Base-by-base conservation (phyloP, 768 basidiomycete genomes). In the Fomitopsis pulvina region DNA sequence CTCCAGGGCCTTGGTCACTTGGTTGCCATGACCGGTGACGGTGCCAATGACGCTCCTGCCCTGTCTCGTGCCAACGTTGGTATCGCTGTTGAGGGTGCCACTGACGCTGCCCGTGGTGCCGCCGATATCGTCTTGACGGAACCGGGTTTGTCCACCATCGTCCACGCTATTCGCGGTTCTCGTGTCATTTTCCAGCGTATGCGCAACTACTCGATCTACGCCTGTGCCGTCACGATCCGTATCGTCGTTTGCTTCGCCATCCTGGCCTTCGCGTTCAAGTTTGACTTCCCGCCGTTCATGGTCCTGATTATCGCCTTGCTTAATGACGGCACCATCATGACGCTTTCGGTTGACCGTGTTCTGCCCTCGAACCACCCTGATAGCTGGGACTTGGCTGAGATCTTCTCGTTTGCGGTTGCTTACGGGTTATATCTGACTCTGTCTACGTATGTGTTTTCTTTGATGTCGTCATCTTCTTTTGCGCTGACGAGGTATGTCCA, bases 261-360 rank as follows among this genome's bases (percentile, higher is more conserved):
- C 73, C 77, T 98, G 66, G 88, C 91, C 41, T 97, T 97, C 68
- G 85, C 85, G 29, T 98, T 93, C 84, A 81, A 85, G 76, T 93
- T 95, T 71, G 88, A 96, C 70, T 98, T 98, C 92, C 95, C 95
- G 57, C 92, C 95, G 14, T 98, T 98, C 81, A 98, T 97, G 95
- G 83, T 98, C 58, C 87, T 98, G 67, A 91, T 97, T 68, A 93
- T 98, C 57, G 95, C 95, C 51, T 78, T 97, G 29, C 74, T 96
- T 59, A 98, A 98, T 69, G 95, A 98, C 65, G 95, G 95, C 65
- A 97, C 95, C 55, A 97, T 98, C 78, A 96, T 98, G 93, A 98
- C 95, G 5, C 77, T 97, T 50, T 91, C 88, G 6, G 43, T 44
- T 38, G 95, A 98, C 68, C 90, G 95, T 64, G 95, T 97, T 49